Evolutionary conservation across 306 rosid genomes (phyloP).

Genomic region (Citrullus mucosospermus): DNA sequence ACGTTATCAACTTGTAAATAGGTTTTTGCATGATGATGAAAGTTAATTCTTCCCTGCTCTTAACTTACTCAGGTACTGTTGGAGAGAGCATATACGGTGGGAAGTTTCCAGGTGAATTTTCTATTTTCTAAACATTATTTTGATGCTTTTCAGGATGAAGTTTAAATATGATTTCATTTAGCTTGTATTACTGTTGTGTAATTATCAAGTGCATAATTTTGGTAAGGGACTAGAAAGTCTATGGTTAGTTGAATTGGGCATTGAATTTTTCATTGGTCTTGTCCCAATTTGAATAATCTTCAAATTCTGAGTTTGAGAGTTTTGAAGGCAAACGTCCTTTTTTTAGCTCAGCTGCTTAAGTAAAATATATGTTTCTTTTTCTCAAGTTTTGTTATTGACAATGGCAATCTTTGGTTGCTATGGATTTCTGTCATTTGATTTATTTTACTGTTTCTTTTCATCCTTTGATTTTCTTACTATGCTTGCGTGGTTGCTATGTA

Average conservation of each 20-base stretch:
- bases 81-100: conserved; percentile 93
- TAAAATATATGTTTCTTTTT: neutral
- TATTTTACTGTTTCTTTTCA: neutral
- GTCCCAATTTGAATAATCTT: neutral
- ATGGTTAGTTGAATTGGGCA: neutral
- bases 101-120: conserved; percentile 67
- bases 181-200: neutral
- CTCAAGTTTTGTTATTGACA: neutral
- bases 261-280: neutral
- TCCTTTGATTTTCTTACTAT: neutral
- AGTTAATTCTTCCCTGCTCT: conserved; percentile 5
- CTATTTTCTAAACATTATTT: neutral
- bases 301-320: neutral
- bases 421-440: neutral
- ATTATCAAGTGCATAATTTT: neutral
- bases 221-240: neutral
- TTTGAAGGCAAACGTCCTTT: neutral
- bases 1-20: neutral
- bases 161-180: neutral
- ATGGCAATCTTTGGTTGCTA: neutral
- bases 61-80: conserved; percentile 53
- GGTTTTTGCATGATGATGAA: neutral
- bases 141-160: neutral
- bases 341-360: neutral
- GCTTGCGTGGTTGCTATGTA: neutral